Base-by-base conservation (phyloP, 2,329 filamentous ascomycete species). In the Aspergillus sp. region DNA sequence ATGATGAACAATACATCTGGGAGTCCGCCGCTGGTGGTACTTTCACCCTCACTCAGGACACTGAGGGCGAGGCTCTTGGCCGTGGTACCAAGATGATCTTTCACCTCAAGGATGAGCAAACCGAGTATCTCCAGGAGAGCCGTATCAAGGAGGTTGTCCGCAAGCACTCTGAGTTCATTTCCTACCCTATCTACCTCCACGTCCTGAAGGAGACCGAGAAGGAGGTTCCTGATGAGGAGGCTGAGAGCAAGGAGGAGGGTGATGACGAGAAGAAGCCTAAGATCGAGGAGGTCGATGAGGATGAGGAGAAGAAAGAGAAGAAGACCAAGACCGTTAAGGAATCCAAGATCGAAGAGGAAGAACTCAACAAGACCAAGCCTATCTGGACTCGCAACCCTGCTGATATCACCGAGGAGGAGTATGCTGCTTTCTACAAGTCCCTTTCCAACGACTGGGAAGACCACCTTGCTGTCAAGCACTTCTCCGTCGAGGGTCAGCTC, bases 131-230 rank as follows among this genome's bases (percentile, higher is more conserved):
- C 69, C 96, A 98, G 81, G 95, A 99, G 89, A 86, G 86, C 85
- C 95, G 93, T 86, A 89, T 99, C 86, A 99, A 99, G 90, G 95
- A 99, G 86, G 93, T 99, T 68, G 93, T 99, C 86, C 98, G 98
- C 92, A 99, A 99, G 91, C 95, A 99, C 90, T 98, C 95, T 77
- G 95, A 99, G 85, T 99, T 99, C 87, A 99, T 99, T 85, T 98
- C 95, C 51, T 99, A 99, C 87, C 95, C 95, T 76, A 99, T 99
- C 89, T 99, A 97, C 87, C 93, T 99, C 69, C 95, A 99, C 84
- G 93, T 99, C 75, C 82, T 90, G 79, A 99, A 99, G 90, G 95
- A 99, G 90, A 93, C 89, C 67, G 95, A 99, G 90, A 97, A 86
- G 73, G 95, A 99, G 85, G 92, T 98, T 64, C 93, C 93, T 65